A percentile compares a stretch with the other conserved stretches of the same genome.
phyloP scores from a whole-genome alignment of 768 basidiomycete genomes.

The Naganishia kalamii region DNA sequence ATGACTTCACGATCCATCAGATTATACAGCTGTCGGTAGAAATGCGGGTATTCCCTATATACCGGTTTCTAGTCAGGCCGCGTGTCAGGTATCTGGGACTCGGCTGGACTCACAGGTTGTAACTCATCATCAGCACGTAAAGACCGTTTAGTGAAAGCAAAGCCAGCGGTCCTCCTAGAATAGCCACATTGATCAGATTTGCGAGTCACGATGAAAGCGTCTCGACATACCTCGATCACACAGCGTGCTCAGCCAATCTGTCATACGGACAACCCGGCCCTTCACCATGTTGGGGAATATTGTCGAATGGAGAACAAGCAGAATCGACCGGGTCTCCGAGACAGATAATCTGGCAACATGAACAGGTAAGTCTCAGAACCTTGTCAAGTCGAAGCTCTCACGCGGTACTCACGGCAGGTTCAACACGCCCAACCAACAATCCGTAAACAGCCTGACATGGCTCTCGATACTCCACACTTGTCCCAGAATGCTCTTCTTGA shows the following conservation, averaged over 20 bases:
- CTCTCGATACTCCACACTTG: constrained; percentile 26
- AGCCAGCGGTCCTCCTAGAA: constrained; percentile 66
- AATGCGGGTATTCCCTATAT: constrained; percentile 83
- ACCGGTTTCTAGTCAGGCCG: not conserved
- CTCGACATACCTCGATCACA: constrained; percentile 25
- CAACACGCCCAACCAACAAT: constrained; percentile 24
- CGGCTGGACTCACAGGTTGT: constrained; percentile 68
- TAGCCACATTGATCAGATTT: constrained; percentile 31
- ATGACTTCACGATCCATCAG: constrained; percentile 82
- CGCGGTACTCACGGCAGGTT: constrained; percentile 27
- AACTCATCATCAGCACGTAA: constrained; percentile 82
- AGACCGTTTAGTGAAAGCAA: constrained; percentile 84
- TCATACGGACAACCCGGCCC: constrained; percentile 36
- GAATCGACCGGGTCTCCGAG: constrained; percentile 37
- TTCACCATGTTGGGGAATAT: constrained; percentile 28
- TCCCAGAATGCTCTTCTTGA: constrained; percentile 24
- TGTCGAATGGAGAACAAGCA: constrained; percentile 42
- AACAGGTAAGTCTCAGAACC: not conserved
- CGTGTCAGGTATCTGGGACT: not conserved
- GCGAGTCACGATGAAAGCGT: too few species aligned
- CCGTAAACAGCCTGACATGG: constrained; percentile 24
- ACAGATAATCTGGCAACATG: constrained; percentile 14
- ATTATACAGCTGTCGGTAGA: constrained; percentile 84
- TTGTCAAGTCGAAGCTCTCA: constrained; percentile 20
- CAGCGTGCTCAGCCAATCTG: constrained; percentile 42